These are phyloP conservation scores for Falciphora oryzae DNA, from an alignment of 2,329 filamentous ascomycete species.

Conservation along the genomic window DNA sequence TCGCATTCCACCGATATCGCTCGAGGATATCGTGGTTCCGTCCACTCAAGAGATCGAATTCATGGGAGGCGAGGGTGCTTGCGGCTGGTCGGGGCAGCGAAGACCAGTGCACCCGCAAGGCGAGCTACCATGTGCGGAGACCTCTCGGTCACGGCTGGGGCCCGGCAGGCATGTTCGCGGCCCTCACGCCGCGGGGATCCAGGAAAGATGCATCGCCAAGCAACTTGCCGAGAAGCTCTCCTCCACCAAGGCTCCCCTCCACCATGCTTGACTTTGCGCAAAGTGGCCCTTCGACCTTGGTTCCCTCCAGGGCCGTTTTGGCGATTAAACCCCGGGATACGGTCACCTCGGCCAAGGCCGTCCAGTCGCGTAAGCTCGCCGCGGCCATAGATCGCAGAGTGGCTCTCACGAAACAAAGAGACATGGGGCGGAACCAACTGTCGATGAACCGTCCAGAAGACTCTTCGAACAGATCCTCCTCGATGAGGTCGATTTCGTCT, in stretches of 20 bases:
- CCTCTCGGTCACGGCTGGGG: background rate
- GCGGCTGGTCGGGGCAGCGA: background rate
- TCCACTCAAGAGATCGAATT: background rate
- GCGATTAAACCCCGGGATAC: background rate
- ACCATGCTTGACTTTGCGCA: background rate
- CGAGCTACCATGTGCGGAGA: background rate
- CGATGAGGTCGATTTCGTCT: background rate
- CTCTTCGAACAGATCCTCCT: background rate
- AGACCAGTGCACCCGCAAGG: background rate
- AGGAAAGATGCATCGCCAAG: background rate
- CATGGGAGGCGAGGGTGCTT: background rate
- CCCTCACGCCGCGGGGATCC: background rate
- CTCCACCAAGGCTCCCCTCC: background rate
- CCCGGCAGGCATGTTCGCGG: background rate
- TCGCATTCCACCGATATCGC: background rate
- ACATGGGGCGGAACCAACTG: background rate
- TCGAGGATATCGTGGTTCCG: background rate
- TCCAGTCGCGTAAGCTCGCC: no score
- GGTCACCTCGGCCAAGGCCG: background rate
- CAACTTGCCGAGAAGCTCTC: background rate
- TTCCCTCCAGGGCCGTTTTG: background rate
- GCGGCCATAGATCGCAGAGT: background rate
- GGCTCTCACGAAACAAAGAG: background rate
- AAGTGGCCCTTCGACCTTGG: background rate
- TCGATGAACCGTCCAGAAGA: background rate